Percentiles rank a stretch among this genome's conserved stretches.
These are phyloP conservation scores for Turritis glabra DNA, from an alignment of 345 rosid genomes.

Conservation along the genomic window DNA sequence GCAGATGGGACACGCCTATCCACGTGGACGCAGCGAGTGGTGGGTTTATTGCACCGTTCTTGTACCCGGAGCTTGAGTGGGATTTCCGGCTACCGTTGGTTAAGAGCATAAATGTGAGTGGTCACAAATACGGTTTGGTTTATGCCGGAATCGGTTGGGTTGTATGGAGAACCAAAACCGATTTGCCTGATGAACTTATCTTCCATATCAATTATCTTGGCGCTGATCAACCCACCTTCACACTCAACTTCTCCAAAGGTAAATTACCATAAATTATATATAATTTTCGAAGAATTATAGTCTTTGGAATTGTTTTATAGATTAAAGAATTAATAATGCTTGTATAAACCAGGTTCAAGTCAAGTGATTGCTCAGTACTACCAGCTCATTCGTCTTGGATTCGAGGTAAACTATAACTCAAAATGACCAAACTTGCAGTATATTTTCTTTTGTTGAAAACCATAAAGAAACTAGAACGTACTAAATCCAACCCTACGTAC, in stretches of 20 bases:
- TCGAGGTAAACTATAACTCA: conserved; percentile 23
- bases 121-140: conserved; percentile 61
- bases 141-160: conserved; percentile 67
- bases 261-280: neutral
- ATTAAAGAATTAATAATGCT: neutral
- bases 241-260: conserved; percentile 70
- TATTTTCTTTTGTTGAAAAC: no score
- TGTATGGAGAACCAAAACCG: conserved; percentile 60
- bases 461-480: no score
- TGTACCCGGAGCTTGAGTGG: conserved; percentile 66
- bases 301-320: neutral
- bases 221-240: conserved; percentile 62
- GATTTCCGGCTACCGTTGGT: conserved; percentile 61
- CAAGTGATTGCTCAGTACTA: conserved; percentile 47
- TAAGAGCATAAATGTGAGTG: conserved; percentile 64
- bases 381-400: conserved; percentile 62
- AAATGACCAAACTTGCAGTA: no score
- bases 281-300: neutral
- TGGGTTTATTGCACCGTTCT: conserved; percentile 62
- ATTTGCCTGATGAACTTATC: conserved; percentile 65
- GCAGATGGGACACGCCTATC: conserved; percentile 59
- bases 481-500: no score
- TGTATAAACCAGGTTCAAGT: conserved; percentile 43
- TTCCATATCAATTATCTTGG: conserved; percentile 66
- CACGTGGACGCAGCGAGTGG: conserved; percentile 73